Base-by-base conservation (phyloP, 176 grass and related monocot genomes). In the Ensete glaucum region DNA sequence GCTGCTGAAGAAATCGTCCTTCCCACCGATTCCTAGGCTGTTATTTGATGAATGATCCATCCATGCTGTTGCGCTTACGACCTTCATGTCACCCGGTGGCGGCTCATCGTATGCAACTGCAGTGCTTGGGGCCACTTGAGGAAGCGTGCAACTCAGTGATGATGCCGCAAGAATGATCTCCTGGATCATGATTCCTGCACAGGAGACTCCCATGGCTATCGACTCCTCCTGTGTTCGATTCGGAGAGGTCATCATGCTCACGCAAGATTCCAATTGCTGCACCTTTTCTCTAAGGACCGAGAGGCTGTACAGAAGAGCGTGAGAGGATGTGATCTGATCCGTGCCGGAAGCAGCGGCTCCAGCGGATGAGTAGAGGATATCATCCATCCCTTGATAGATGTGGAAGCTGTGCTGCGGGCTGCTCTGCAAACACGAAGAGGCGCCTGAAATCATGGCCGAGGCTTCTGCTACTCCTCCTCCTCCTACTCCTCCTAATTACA, bases 101-200 rank as follows among this genome's bases (percentile, higher is more conserved):
- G 20, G 29, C 67, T 25, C 23, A 62, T 22, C 58, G 11, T 11
- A 43, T 43, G 34, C 65, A 14, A 26, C 65, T 23, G 65, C 17
- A 20, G 11, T 11, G 24, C 21, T 25, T 49, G 49, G 5, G 60
- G 11, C 20, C 17, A 21, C 15, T 56, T 78, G 76, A 9, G 68
- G 76, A 26, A 71, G 50, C 5, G 52, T 69, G 65, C 54, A 69
- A 11, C 27, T 22, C 15, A 49, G 67, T 5, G 66, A 70, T 0
- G 66, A 70, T 25, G 77, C 77, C 11, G 53, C 24, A 1, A 43
- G 12, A 24, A 79, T 71, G 77, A 79, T 70, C 27, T 79, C 64
- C 9, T 71, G 65, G 22, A 54, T 53, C 16, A 70, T 53, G 53
- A 23, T 54, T 10, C 22, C 76, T 2, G 60, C 43, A 12, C 62